Evolutionary conservation across 306 rosid species (phyloP).

Genomic region (Citrullus mucosospermus): DNA sequence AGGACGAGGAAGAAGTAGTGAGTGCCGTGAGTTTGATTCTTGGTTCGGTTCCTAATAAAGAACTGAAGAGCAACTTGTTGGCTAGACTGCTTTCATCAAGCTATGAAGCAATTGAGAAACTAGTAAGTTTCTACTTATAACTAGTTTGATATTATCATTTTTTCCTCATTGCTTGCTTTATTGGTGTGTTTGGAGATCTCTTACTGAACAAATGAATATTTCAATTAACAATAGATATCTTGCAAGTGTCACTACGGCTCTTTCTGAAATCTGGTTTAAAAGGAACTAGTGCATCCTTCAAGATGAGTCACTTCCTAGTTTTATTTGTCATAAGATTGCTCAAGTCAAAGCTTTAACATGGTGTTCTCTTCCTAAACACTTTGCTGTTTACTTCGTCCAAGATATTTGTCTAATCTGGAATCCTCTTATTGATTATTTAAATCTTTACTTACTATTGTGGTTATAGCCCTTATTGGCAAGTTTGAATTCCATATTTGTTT

Average conservation of each 20-base stretch:
- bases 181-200: constrained; percentile 1
- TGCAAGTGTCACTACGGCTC: not conserved
- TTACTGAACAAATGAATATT: not conserved
- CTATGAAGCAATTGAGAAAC: constrained; percentile 80
- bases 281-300: no score
- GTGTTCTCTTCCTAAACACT: no score
- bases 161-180: constrained; percentile 6
- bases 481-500: no score
- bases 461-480: no score
- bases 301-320: no score
- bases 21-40: constrained; percentile 70
- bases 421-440: no score
- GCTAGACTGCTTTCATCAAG: constrained; percentile 80
- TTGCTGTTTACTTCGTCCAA: no score
- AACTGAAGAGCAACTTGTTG: constrained; percentile 70
- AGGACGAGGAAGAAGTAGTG: constrained; percentile 93
- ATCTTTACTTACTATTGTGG: no score
- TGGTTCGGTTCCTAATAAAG: constrained; percentile 68
- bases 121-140: constrained; percentile 39
- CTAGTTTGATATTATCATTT: constrained; percentile 5
- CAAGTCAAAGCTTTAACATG: no score
- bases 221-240: not conserved
- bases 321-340: no score
- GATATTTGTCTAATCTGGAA: no score
- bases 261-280: no score